Evolutionary conservation across 1,284 basidiomycete genomes (phyloP).

Genomic region (Neolentinus lepideus): DNA sequence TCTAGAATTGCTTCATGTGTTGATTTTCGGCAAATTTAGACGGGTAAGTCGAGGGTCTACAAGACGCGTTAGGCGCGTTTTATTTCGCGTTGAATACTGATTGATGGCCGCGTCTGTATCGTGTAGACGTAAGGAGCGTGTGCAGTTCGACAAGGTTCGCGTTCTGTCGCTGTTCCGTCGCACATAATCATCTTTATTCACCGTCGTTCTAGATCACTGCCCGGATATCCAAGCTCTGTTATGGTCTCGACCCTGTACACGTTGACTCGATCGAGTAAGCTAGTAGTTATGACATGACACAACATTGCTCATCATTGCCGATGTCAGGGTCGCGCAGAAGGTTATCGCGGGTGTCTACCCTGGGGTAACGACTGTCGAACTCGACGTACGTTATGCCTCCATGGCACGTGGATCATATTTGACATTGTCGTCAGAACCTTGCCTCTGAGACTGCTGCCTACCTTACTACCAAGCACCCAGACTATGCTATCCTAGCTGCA

Average conservation of each 20-base stretch:
- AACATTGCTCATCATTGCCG: slow-evolving; percentile 3
- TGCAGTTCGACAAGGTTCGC: slow-evolving; percentile 81
- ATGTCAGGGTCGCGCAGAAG: slow-evolving; percentile 77
- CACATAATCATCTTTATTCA: slow-evolving; percentile 10
- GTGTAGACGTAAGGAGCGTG: slow-evolving; percentile 73
- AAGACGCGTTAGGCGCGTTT: slow-evolving; percentile 24
- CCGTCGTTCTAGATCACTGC: slow-evolving; percentile 65
- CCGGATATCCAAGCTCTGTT: slow-evolving; percentile 93
- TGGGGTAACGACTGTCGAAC: slow-evolving; percentile 95
- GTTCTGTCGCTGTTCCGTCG: slow-evolving; percentile 9
- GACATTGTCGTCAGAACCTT: slow-evolving; percentile 54
- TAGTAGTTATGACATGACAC: background rate
- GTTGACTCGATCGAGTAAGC: slow-evolving; percentile 91
- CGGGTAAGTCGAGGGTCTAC: slow-evolving; percentile 43
- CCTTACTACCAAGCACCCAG: slow-evolving; percentile 94
- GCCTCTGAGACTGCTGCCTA: slow-evolving; percentile 97
- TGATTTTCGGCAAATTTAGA: slow-evolving; percentile 30
- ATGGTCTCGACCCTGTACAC: slow-evolving; percentile 91
- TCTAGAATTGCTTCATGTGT: slow-evolving; percentile 16
- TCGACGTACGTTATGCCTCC: slow-evolving; percentile 62
- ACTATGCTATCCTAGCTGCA: slow-evolving; percentile 97
- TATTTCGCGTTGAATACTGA: slow-evolving; percentile 8
- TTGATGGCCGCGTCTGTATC: slow-evolving; percentile 13
- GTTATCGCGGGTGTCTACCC: slow-evolving; percentile 95
- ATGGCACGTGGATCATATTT: slow-evolving; percentile 1